phyloP scores from a whole-genome alignment of 768 basidiomycete species.

The Boletus tomentosulus region DNA sequence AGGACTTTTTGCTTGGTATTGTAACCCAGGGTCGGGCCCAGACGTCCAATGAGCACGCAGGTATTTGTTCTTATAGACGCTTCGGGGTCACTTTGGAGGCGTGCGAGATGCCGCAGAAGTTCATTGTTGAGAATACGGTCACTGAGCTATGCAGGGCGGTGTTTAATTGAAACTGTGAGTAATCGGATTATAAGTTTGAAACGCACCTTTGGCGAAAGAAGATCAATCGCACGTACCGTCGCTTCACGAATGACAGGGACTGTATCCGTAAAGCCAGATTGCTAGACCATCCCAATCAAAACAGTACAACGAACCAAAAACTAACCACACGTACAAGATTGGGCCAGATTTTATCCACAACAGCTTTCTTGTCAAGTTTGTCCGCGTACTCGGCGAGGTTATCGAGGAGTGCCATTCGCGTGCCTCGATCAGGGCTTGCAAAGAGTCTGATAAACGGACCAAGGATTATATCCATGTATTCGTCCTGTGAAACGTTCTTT shows the following conservation, averaged over 20 bases:
- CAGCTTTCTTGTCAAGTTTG: slow-evolving; percentile 79
- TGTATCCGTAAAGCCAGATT: slow-evolving; percentile 94
- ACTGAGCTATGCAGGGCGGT: slow-evolving; percentile 50
- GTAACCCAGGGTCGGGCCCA: slow-evolving; percentile 79
- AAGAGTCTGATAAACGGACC: slow-evolving; percentile 81
- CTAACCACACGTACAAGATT: slow-evolving; percentile 56
- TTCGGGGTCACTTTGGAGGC: slow-evolving; percentile 89
- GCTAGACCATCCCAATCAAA: slow-evolving; percentile 41
- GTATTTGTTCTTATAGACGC: slow-evolving; percentile 97
- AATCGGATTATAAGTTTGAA: background rate
- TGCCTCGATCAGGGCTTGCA: slow-evolving; percentile 87
- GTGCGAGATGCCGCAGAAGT: slow-evolving; percentile 85
- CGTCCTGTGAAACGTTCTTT: slow-evolving; percentile 59
- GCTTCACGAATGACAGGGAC: slow-evolving; percentile 93
- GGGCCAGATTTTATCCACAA: slow-evolving; percentile 89
- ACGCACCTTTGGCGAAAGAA: slow-evolving; percentile 78
- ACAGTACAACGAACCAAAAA: background rate
- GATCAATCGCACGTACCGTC: slow-evolving; percentile 82
- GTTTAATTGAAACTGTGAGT: background rate
- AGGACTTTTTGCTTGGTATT: slow-evolving; percentile 92
- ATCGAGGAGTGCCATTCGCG: slow-evolving; percentile 90
- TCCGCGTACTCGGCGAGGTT: slow-evolving; percentile 80
- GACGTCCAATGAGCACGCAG: slow-evolving; percentile 89
- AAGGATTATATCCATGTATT: slow-evolving; percentile 66
- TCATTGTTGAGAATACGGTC: slow-evolving; percentile 97